phyloP scores from a whole-genome alignment of 768 basidiomycete genomes.

The Pleurotus djamor region DNA sequence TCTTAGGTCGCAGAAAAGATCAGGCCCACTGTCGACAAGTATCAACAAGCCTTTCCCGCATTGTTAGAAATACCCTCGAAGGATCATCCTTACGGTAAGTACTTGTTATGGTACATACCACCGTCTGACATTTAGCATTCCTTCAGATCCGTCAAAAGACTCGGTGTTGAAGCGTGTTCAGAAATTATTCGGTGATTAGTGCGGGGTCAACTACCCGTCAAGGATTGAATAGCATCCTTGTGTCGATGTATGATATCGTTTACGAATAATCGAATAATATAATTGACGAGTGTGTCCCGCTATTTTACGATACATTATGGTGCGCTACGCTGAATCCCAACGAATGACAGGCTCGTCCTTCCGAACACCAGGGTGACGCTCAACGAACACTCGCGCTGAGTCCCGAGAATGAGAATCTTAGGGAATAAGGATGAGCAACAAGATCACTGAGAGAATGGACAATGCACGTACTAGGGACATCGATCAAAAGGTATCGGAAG shows the following conservation, averaged over 20 bases:
- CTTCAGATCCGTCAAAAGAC: constrained; percentile 89
- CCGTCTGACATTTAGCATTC: constrained; percentile 8
- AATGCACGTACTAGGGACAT: constrained; percentile 69
- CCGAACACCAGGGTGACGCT: constrained; percentile 60
- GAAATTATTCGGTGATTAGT: constrained; percentile 91
- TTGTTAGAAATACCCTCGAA: constrained; percentile 97
- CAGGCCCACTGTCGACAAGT: constrained; percentile 90
- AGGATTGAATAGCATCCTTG: neutral
- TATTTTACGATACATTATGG: neutral
- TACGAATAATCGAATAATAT: neutral
- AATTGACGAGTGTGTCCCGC: neutral
- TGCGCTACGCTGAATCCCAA: constrained; percentile 36
- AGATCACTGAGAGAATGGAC: constrained; percentile 16
- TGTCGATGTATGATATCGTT: neutral
- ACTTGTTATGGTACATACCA: constrained; percentile 7
- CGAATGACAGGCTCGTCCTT: constrained; percentile 73
- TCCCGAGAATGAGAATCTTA: constrained; percentile 62
- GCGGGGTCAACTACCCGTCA: neutral
- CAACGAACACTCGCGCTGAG: constrained; percentile 68
- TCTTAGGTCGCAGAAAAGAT: constrained; percentile 95
- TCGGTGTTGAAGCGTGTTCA: constrained; percentile 95
- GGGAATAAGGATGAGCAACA: constrained; percentile 1
- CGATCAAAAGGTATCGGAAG: constrained; percentile 74
- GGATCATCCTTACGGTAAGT: constrained; percentile 93
- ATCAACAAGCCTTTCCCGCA: constrained; percentile 95